These are phyloP conservation scores for Neoboletus brunneissimus DNA, from an alignment of 768 basidiomycete genomes.

Conservation along the genomic window DNA sequence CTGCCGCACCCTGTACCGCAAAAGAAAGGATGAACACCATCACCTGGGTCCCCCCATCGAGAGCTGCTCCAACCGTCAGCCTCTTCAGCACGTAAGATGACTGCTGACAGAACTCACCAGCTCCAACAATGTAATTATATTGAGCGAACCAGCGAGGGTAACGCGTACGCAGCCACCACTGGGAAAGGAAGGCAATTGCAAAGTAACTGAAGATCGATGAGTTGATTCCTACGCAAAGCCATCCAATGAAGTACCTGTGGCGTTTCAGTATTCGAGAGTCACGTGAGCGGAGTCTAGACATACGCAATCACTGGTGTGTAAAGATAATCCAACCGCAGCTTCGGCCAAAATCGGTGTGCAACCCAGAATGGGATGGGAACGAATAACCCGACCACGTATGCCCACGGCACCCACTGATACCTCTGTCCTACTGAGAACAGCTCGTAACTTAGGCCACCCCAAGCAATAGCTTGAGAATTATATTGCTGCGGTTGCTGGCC, in stretches of 20 bases:
- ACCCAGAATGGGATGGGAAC: conserved; percentile 44
- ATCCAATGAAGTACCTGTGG: conserved; percentile 37
- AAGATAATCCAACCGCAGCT: conserved; percentile 25
- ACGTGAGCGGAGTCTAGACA: neutral
- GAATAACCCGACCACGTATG: conserved; percentile 32
- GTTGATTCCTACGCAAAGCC: conserved; percentile 53
- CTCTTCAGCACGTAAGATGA: neutral
- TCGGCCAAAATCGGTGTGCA: conserved; percentile 36
- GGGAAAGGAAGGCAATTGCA: conserved; percentile 54
- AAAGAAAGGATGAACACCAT: conserved; percentile 55
- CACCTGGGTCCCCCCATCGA: conserved; percentile 44
- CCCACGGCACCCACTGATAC: conserved; percentile 44
- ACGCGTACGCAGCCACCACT: conserved; percentile 55
- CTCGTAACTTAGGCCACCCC: conserved; percentile 40
- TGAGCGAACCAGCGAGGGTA: conserved; percentile 65
- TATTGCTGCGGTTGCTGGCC: conserved; percentile 32
- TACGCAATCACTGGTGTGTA: conserved; percentile 36
- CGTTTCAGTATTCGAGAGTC: conserved; percentile 6
- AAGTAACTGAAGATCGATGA: conserved; percentile 48
- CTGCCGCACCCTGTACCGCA: conserved; percentile 51
- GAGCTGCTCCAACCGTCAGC: conserved; percentile 19
- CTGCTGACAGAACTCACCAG: conserved; percentile 34
- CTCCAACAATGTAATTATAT: conserved; percentile 67
- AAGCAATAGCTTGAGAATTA: conserved; percentile 36
- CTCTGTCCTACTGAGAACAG: conserved; percentile 32